Percentiles rank a stretch among this genome's conserved stretches.
Evolutionary conservation across 2,329 filamentous ascomycete genomes (phyloP).

Genomic region (Aspergillus novoparasiticus): DNA sequence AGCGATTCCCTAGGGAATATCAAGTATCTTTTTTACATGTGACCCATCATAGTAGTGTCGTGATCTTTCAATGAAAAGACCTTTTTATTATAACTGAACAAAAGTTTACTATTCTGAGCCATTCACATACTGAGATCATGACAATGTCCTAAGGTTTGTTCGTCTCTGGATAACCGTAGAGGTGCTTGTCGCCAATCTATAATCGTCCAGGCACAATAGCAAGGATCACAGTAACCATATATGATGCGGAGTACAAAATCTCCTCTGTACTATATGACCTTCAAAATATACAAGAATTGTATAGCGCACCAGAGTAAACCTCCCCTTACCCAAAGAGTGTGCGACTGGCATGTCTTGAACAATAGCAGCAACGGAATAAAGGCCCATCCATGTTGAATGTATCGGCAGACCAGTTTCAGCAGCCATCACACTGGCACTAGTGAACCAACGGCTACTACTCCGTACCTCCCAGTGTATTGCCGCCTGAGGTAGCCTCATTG

Average conservation of each 20-base stretch:
- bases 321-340: neutral
- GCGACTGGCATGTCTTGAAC: neutral
- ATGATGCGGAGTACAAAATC: neutral
- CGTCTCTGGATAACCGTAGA: neutral
- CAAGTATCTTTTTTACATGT: neutral
- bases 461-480: neutral
- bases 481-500: neutral
- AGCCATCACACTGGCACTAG: neutral
- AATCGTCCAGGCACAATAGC: neutral
- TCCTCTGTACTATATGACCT: neutral
- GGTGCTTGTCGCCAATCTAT: neutral
- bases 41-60: neutral
- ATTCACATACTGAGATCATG: neutral
- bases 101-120: neutral
- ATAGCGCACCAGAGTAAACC: neutral
- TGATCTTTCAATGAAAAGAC: neutral
- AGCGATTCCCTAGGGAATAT: slow-evolving; percentile 11
- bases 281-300: neutral
- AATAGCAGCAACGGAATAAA: neutral
- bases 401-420: neutral
- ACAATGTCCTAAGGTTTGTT: neutral
- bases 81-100: neutral
- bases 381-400: neutral
- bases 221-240: neutral
- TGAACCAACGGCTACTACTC: neutral